Base-by-base conservation (phyloP, 495 filamentous ascomycete species). In the Hyaloscypha finlandica region DNA sequence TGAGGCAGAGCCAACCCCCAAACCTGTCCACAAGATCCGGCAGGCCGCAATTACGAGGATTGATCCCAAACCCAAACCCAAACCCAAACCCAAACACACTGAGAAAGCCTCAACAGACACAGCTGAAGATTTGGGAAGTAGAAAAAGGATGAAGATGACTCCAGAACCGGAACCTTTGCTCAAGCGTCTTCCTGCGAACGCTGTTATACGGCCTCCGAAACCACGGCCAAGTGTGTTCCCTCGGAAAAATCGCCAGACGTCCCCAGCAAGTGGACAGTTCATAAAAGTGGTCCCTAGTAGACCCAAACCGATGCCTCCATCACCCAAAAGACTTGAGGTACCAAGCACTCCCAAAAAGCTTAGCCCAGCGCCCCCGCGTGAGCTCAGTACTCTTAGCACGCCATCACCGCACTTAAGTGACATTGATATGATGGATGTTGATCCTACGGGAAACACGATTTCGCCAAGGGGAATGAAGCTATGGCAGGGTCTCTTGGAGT, bases 351-450 rank as follows among this genome's bases (percentile, higher is more conserved):
- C 58, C 8, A 22, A 59, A 8, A 57, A 31, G 32, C 14, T 55
- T 9, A 66, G 58, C 25, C 35, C 39, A n/a, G 14, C 20, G 6
- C 54, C 53, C 20, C 31, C 53, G 16, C 55, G 19, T 8, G 53
- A 31, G 25, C 31, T 4, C 19, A 48, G 48, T 16, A 33, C 35
- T 25, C 14, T 37, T 22, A 59, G 39, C 19, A 68, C 64, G 11
- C 62, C 68, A 14, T 69, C 71, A 31, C 58, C 62, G 8, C 48
- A 42, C 6, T 16, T 55, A 6, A 70, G 39, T 45, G 62, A 68
- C 58, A 59, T 69, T n/a, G 71, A 70, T 22, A 58, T 64, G 59
- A 70, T 65, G 59, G 71, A 71, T 63, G 53, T 64, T 32, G 68
- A 68, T 45, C 33, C 63, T 14, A 60, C n/a, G 5, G 29, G 35